Evolutionary conservation across 192 early-diverging fungal genomes (phyloP), one percentile per base, ranked within the genome.

Genomic region (Linnemannia elongata): DNA sequence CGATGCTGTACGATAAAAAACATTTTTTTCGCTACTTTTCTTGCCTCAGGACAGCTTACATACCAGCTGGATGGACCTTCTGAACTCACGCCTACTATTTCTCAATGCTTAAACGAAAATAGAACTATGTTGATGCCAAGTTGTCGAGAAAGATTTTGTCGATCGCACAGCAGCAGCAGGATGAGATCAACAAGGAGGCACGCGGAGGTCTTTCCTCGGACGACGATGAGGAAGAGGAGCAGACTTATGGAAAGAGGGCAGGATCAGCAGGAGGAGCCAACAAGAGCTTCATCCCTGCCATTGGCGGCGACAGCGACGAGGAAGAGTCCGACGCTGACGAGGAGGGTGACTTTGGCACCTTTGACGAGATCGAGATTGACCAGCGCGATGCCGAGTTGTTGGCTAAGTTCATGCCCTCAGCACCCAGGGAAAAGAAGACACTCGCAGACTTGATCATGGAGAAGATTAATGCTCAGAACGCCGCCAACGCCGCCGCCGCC

Each of bases 371-470:
- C 82, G 95, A 97, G 77, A 93, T 98, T 74, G 96, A 96, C 76
- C 93, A 93, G 81, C 88, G 82, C 3, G 98, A 98, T 83, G 94
- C 92, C 41, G 93, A 92, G 41, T 83, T 97, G n/a, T 92, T 99
- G 77, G 95, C 96, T 73, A 97, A 97, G 89, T 99, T 97, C 87
- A 93, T 99, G 93, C 94, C 94, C 12, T 90, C 91, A 54, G 97
- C 95, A 33, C 97, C 96, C 27, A 90, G 88, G 52, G 94, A 96
- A 88, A 95, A 96, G 77, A 93, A 96, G 88, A 98, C 96, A 47
- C 92, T 99, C 49, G 96, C 98, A 6, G 98, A 99, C 81, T 88
- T 99, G 69, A 99, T 99, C 85, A 98, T 98, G 96, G 93, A 94
- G 79, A 98, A 98, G 91, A 97, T 99, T 80, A 92, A 95, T 75